Evolutionary conservation across 148 eudicot species (phyloP), one percentile per base, ranked within the genome.

Genomic region (Fallopia convolvulus): DNA sequence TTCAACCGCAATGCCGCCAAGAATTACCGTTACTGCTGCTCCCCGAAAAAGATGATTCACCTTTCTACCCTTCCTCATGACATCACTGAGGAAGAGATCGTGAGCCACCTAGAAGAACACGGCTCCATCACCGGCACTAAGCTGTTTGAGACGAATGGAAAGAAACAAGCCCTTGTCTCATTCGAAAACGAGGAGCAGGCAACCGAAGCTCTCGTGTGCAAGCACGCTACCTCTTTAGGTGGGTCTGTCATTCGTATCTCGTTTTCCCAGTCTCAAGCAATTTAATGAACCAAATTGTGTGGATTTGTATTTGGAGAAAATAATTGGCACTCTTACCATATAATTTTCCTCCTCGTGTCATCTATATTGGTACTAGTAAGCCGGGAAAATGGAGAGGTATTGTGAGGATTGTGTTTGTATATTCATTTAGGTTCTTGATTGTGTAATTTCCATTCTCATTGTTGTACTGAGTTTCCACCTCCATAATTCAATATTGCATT

Each of bases 1-100:
- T 92, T 95, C 75, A 95, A 92, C 81, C 86, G 97, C 23, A 95
- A 95, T 55, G 91, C 97, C 14, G 93, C 93, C 4, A 95, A 95
- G 82, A 90, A 95, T 66, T 95, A 95, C 82, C 88, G 96, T 32
- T 93, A 95, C 83, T 95, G 99, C 86, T 95, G 97, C 81, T 89
- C 99, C 30, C 99, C 99, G 6, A 95, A 97, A 76, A 95, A 91
- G 84, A 87, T 91, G 92, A 92, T 95, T 80, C 99, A 95, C 79
- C 72, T 95, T 36, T 95, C 99, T 10, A 85, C 93, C 77, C 92
- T 95, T 44, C 94, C 97, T 1, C 91, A 87, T 74, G 97, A 91
- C 77, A 84, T 91, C 21, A 88, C 88, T 0, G 94, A 92, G 86
- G 97, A 92, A 68, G 97, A 95, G 79, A 90, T 95, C 9, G 80